Evolutionary conservation across 495 filamentous ascomycete genomes (phyloP), one percentile per base, ranked within the genome.

Genomic region (Trichoderma virens): DNA sequence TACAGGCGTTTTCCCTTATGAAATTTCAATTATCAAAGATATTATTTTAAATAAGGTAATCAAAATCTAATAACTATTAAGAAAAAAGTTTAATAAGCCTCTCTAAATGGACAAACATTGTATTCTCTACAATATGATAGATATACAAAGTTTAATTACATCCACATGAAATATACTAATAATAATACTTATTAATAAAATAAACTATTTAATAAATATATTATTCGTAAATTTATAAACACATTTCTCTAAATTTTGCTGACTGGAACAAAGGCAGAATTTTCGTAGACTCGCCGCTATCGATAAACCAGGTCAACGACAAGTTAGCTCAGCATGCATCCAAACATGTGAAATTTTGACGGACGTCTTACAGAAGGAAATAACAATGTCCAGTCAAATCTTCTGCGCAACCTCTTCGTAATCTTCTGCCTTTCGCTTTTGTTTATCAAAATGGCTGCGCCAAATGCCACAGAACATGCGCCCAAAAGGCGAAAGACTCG

Each of bases 401-500:
- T 27, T 18, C 11, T 4, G 20, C 28, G 20, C 51, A 16, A 16
- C 25, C 25, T 8, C 20, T 56, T 35, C 32, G 4, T 11, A 20
- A 1, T 27, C 32, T 31, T 51, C 32, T 51, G 9, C 61, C 39
- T 11, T 31, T 30, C 0, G 9, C 45, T 1, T 43, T 35, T 23
- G 16, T 45, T 25, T 13, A 41, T 11, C 16, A 43, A 18, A 18
- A 35, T 64, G 34, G 47, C 27, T 27, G 43, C 51, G 30, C 30
- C 30, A 60, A 38, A 35, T 27, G 32, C 39, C 31, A 35, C 51
- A 25, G 63, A 64, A 39, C 63, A 32, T 14, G 54, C 25, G 11
- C 7, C 47, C 2, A 64, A 64, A 51, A 64, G 31, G 16, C 56
- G 63, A 20, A 64, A 59, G 20, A 60, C 25, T 18, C 35, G 25